Percentiles rank a stretch among this genome's conserved stretches.
phyloP scores from a whole-genome alignment of 169 alveolate species.

The Perkinsus marinus region DNA sequence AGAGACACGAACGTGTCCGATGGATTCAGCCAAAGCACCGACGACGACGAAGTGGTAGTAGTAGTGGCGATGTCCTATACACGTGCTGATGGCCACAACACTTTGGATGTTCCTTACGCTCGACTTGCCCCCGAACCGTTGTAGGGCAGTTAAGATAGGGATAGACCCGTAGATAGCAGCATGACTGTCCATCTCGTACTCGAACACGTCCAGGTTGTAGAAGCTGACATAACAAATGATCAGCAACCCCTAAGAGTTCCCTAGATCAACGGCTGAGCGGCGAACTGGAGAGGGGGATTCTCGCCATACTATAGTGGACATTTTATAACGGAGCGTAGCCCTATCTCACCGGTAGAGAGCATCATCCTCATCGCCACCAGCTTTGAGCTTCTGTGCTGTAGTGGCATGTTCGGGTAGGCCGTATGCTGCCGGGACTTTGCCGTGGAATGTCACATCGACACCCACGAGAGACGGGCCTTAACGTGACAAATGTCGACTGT shows the following conservation, averaged over 20 bases:
- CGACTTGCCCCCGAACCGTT: too few relatives aligned
- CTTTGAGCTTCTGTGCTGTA: background rate
- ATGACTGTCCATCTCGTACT: slow-evolving; percentile 10
- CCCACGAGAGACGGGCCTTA: background rate
- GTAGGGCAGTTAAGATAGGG: background rate
- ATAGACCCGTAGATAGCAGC: background rate
- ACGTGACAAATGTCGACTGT: background rate
- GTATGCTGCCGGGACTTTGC: background rate
- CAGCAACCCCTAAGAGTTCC: too few relatives aligned
- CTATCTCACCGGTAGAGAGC: background rate
- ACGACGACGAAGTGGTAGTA: too few relatives aligned
- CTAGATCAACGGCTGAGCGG: too few relatives aligned
- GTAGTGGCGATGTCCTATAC: too few relatives aligned
- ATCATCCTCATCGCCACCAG: background rate
- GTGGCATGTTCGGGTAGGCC: background rate
- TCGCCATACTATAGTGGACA: too few relatives aligned
- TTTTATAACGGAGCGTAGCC: background rate
- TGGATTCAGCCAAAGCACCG: too few relatives aligned
- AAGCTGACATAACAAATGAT: background rate
- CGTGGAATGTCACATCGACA: background rate
- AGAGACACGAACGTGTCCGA: too few relatives aligned
- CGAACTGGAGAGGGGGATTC: too few relatives aligned
- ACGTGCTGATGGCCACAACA: too few relatives aligned
- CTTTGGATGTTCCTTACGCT: too few relatives aligned
- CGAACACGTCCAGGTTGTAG: slow-evolving; percentile 17